Evolutionary conservation across 805 yeast genomes (phyloP), one percentile per base, ranked within the genome.

Genomic region (Maudiozyma serrabonitensis): DNA sequence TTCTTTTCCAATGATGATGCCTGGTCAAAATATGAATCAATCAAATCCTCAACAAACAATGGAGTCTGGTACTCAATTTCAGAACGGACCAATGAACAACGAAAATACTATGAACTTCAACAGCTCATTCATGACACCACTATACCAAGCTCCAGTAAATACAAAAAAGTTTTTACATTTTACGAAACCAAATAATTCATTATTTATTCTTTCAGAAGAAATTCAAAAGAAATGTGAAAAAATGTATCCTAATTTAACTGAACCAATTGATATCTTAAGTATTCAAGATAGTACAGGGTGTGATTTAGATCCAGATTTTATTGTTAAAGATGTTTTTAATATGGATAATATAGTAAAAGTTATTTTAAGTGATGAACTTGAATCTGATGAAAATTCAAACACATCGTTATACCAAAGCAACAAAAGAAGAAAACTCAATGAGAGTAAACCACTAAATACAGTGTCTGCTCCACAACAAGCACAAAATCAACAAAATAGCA

Each of bases 301-400:
- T 56, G 95, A 87, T 60, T 67, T 87, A 50, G 95, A 87, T 63
- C 90, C 90, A 0, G 95, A 85, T 52, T 86, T 81, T 54, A 52
- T 64, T 2, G 83, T 81, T 0, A 75, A 74, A 9, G 87, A 84
- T 56, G 81, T 85, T 6, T 84, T 87, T 57, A 78, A 73, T 47
- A 64, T 67, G 13, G 73, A 69, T 50, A 75, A 72, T 50, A 64
- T 73, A 4, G 74, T 79, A 8, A 65, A 75, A 40, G 81, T 77
- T 2, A 54, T 77, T 2, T 55, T 78, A 26, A 64, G 64, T 28
- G 61, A 67, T 42, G 79, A 76, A 31, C 50, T 75, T 37, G 64
- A 61, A 41, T 48, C 69, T 0, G 58, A 61, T 15, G 60, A 53
- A 2, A 45, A 54, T 11, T 48, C 52, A 13, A 55, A 58, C n/a